Percentiles rank a stretch among this genome's conserved stretches.
Evolutionary conservation across 2,329 filamentous ascomycete genomes (phyloP).

Genomic region (Phialophora tarda): DNA sequence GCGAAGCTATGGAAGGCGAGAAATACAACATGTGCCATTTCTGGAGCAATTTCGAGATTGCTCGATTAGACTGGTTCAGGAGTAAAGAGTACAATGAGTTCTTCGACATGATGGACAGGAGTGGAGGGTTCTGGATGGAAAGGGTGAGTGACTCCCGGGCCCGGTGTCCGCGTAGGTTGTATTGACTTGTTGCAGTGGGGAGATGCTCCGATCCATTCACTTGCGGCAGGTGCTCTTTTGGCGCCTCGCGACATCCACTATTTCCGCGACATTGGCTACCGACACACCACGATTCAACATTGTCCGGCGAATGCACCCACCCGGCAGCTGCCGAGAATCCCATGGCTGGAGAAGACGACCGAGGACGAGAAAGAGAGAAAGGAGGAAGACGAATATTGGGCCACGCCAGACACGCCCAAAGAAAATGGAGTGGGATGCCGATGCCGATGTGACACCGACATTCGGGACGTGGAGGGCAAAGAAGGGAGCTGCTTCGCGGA

Average conservation of each 20-base stretch:
- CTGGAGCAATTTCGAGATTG: conserved; percentile 99
- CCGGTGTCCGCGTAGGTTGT: conserved; percentile 13
- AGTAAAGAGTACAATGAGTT: conserved; percentile 98
- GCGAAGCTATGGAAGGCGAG: conserved; percentile 94
- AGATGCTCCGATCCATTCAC: conserved; percentile 96
- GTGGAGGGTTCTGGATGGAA: conserved; percentile 99
- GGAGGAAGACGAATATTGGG: conserved; percentile 97
- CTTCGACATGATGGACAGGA: conserved; percentile 98
- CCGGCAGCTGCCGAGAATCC: conserved; percentile 78
- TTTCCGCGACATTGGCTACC: conserved; percentile 98
- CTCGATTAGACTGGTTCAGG: conserved; percentile 90
- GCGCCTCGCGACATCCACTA: conserved; percentile 88
- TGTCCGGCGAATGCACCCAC: conserved; percentile 94
- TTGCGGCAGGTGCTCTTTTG: conserved; percentile 88
- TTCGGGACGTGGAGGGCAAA: conserved; percentile 96
- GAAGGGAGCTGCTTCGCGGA: conserved; percentile 92
- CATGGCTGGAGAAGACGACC: conserved; percentile 82
- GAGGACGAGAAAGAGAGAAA: conserved; percentile 79
- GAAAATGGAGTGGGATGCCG: conserved; percentile 97
- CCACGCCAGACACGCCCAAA: conserved; percentile 80
- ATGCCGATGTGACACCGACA: conserved; percentile 95
- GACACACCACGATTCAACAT: conserved; percentile 98
- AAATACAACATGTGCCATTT: conserved; percentile 99
- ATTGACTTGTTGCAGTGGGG: conserved; percentile 73
- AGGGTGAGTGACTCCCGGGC: conserved; percentile 65